Evolutionary conservation across 441 rosid species (phyloP).

Genomic region (Sinapis alba): DNA sequence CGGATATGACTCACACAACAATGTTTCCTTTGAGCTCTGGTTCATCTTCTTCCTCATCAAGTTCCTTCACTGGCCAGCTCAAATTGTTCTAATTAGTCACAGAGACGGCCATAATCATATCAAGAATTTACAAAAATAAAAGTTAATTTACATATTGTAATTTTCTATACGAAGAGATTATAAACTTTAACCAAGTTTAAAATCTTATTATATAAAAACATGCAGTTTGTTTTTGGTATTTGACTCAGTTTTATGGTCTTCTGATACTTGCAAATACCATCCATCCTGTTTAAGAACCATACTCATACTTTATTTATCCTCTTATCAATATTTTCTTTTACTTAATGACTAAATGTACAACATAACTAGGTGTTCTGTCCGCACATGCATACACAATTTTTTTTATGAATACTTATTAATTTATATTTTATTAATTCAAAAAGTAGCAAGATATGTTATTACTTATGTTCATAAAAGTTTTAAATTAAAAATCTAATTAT

Average conservation of each 20-base stretch:
- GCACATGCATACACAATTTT: no score
- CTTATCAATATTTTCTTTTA: background rate
- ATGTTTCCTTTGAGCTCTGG: no score
- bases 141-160: no score
- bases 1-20: no score
- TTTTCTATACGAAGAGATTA: no score
- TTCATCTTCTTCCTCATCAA: background rate
- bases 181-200: background rate
- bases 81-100: background rate
- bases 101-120: background rate
- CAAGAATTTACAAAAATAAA: background rate
- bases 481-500: no score
- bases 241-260: background rate
- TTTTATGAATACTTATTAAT: no score
- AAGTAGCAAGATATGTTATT: no score
- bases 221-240: background rate
- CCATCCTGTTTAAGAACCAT: background rate
- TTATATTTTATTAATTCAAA: no score
- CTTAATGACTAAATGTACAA: background rate
- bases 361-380: no score
- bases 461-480: no score
- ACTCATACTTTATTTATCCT: background rate
- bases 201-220: background rate
- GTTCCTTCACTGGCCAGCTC: background rate
- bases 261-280: background rate